phyloP scores from a whole-genome alignment of 2,329 filamentous ascomycete species.

The Trichoderma harzianum region DNA sequence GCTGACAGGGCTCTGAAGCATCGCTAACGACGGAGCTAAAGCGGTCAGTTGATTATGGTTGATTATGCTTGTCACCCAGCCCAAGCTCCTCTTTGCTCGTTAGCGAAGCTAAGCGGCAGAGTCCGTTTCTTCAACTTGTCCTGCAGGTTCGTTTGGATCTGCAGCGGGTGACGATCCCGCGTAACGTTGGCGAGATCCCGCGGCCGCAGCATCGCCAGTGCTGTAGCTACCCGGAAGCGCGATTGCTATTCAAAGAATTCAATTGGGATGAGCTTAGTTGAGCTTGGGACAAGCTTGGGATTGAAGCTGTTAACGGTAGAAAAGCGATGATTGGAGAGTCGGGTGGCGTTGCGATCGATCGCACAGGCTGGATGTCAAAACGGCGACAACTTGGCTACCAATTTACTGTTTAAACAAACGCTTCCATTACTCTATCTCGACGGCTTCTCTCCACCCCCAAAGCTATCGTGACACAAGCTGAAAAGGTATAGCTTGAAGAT shows the following conservation, averaged over 20 bases:
- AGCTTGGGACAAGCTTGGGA: background rate
- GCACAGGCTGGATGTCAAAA: background rate
- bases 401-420: background rate
- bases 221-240: background rate
- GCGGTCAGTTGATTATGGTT: background rate
- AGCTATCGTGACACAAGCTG: background rate
- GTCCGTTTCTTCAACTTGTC: background rate
- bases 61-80: background rate
- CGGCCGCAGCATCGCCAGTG: background rate
- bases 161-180: background rate
- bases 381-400: background rate
- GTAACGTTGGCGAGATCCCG: background rate
- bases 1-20: background rate
- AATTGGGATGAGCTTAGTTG: background rate
- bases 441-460: background rate
- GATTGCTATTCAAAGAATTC: background rate
- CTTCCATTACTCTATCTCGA: background rate
- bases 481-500: background rate
- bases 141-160: background rate
- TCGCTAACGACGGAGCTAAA: background rate
- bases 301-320: background rate
- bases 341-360: background rate
- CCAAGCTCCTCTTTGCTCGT: background rate
- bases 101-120: background rate
- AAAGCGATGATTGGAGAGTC: fast-evolving